phyloP scores from a whole-genome alignment of 1,284 basidiomycete genomes.

The Salmacisia buchloeana region DNA sequence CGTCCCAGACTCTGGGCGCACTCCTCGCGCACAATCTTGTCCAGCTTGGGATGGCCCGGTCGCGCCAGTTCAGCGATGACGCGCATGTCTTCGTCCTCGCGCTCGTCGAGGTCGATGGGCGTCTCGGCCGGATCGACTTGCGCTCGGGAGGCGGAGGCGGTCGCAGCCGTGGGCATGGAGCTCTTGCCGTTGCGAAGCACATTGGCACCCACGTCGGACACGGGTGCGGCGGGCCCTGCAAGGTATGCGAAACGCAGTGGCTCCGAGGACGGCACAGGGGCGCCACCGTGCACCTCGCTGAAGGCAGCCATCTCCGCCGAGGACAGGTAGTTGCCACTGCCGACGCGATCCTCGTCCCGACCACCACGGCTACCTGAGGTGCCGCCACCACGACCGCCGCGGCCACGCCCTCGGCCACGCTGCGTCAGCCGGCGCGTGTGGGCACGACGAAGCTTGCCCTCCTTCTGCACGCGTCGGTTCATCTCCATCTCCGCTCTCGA shows the following conservation, averaged over 20 bases:
- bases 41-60: conserved; percentile 69
- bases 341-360: not conserved
- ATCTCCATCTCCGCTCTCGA: conserved; percentile 64
- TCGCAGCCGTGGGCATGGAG: not conserved
- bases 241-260: not conserved
- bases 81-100: conserved; percentile 65
- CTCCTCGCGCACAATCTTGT: conserved; percentile 65
- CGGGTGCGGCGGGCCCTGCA: not conserved
- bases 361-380: not conserved
- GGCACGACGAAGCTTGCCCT: conserved; percentile 65
- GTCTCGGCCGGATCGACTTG: not conserved
- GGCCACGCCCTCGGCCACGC: not conserved
- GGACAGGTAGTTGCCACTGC: not conserved
- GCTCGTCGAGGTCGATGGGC: conserved; percentile 58
- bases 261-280: not conserved
- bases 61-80: conserved; percentile 66
- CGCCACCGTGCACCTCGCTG: conserved; percentile 4
- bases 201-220: not conserved
- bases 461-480: conserved; percentile 61
- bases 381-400: not conserved
- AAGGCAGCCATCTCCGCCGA: conserved; percentile 4
- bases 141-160: not conserved
- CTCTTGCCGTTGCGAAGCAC: not conserved
- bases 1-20: conserved; percentile 59
- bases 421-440: conserved; percentile 38